phyloP scores from a whole-genome alignment of 352 stramenopile species.

The Pythium rhizo-oryzae region DNA sequence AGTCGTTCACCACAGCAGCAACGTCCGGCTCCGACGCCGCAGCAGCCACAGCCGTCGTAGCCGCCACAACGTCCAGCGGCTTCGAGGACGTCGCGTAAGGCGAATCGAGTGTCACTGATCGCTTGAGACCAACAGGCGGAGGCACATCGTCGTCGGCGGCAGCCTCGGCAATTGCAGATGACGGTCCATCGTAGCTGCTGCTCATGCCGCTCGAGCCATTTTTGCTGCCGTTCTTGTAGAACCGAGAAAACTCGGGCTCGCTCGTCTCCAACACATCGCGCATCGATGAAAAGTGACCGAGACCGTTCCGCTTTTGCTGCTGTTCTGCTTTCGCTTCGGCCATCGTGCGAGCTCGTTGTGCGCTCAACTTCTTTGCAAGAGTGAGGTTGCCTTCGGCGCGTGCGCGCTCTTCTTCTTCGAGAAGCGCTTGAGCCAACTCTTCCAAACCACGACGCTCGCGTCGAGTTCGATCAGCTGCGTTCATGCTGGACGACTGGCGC shows the following conservation, averaged over 20 bases:
- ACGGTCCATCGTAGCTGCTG: slow-evolving; percentile 36
- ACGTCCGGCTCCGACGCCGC: slow-evolving; percentile 12
- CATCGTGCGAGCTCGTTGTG: slow-evolving; percentile 76
- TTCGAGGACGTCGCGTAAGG: slow-evolving; percentile 21
- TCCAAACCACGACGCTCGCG: slow-evolving; percentile 77
- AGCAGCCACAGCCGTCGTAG: slow-evolving; percentile 4
- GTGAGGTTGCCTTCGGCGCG: slow-evolving; percentile 75
- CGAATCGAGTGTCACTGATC: slow-evolving; percentile 33
- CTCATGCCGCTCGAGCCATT: slow-evolving; percentile 20
- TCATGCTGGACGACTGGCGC: slow-evolving; percentile 53
- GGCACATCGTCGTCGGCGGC: slow-evolving; percentile 21
- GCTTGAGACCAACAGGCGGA: slow-evolving; percentile 31
- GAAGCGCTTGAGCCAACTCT: slow-evolving; percentile 74
- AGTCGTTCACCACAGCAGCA: slow-evolving; percentile 53
- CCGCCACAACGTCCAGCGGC: not conserved
- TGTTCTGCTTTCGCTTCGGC: slow-evolving; percentile 51
- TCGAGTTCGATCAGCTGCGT: slow-evolving; percentile 58
- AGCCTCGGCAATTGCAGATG: slow-evolving; percentile 25
- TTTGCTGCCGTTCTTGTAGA: slow-evolving; percentile 35
- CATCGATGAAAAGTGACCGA: slow-evolving; percentile 46
- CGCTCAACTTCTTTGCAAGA: slow-evolving; percentile 78
- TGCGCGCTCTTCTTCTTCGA: slow-evolving; percentile 81
- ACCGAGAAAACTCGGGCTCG: slow-evolving; percentile 27
- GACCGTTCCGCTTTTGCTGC: slow-evolving; percentile 33
- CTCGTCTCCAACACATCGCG: slow-evolving; percentile 34